phyloP scores from a whole-genome alignment of 176 grass and related monocot species.

The Cenchrus americanus region DNA sequence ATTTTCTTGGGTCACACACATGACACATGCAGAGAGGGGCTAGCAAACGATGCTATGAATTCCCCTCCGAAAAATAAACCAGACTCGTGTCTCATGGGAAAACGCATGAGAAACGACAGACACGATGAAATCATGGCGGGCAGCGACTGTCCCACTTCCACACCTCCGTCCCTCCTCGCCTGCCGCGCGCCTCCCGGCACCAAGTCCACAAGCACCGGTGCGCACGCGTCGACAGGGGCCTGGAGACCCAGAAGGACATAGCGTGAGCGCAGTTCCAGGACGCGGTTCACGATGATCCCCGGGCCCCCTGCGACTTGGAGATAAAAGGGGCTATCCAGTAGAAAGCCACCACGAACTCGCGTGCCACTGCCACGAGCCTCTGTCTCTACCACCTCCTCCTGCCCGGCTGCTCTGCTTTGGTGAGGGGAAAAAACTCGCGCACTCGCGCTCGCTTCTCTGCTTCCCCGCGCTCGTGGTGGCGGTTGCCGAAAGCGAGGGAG shows the following conservation, averaged over 20 bases:
- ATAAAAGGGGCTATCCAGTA: conserved; percentile 51
- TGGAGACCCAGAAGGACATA: not conserved
- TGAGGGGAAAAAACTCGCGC: not conserved
- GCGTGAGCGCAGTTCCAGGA: not conserved
- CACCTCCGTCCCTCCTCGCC: not conserved
- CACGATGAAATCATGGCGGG: conserved; percentile 47
- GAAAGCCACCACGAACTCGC: conserved; percentile 27
- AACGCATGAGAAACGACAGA: too few relatives aligned
- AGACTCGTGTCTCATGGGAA: conserved; percentile 6
- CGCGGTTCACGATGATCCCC: not conserved
- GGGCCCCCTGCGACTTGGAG: not conserved
- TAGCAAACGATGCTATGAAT: not conserved
- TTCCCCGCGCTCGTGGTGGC: not conserved
- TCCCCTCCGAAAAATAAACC: not conserved
- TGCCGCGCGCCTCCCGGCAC: not conserved
- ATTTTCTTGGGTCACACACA: not conserved
- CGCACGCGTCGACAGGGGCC: not conserved
- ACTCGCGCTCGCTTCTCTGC: not conserved
- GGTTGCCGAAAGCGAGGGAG: conserved; percentile 15
- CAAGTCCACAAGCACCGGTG: not conserved
- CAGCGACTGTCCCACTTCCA: conserved; percentile 28
- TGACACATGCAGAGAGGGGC: not conserved
- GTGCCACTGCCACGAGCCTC: conserved; percentile 23
- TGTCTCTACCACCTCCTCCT: not conserved
- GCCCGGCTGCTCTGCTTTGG: not conserved